These are phyloP conservation scores for Leishmania mexicana DNA, from an alignment of 208 protist species.

Conservation along the genomic window DNA sequence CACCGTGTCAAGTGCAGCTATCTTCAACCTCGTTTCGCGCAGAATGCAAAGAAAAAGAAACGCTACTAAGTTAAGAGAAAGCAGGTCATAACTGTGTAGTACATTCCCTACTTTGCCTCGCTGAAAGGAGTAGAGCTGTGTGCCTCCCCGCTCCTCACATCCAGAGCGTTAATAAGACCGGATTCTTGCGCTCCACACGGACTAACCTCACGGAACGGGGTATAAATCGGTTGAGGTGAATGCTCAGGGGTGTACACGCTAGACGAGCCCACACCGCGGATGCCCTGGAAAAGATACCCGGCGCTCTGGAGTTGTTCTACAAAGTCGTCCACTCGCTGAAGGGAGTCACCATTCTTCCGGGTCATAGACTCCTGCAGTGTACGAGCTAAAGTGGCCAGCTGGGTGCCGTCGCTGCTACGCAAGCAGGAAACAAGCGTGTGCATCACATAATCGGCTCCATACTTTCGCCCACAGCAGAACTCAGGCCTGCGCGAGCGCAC, in stretches of 20 bases:
- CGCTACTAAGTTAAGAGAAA: not conserved
- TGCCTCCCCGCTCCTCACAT: conserved; percentile 21
- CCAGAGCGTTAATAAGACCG: conserved; percentile 17
- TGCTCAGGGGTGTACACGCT: not conserved
- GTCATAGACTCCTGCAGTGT: conserved; percentile 44
- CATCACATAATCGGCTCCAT: conserved; percentile 42
- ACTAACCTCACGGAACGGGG: not conserved
- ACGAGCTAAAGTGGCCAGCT: conserved; percentile 42
- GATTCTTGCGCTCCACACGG: conserved; percentile 7
- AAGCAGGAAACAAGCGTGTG: conserved; percentile 35
- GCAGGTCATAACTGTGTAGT: not conserved
- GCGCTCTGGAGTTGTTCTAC: conserved; percentile 41
- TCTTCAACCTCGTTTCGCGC: not conserved
- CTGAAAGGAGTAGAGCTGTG: conserved; percentile 33
- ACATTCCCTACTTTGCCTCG: conserved; percentile 5
- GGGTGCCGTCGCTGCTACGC: conserved; percentile 35
- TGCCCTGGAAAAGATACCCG: conserved; percentile 10
- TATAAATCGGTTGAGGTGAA: conserved; percentile 12
- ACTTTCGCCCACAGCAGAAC: conserved; percentile 60
- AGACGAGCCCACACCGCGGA: not conserved
- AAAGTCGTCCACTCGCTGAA: conserved; percentile 65
- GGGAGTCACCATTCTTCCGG: conserved; percentile 27
- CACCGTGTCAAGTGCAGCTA: not conserved
- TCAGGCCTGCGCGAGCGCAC: conserved; percentile 45
- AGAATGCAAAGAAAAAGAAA: conserved; percentile 2